Conservation (phyloP, 345 rosid species). For the Excoecaria agallocha region DNA sequence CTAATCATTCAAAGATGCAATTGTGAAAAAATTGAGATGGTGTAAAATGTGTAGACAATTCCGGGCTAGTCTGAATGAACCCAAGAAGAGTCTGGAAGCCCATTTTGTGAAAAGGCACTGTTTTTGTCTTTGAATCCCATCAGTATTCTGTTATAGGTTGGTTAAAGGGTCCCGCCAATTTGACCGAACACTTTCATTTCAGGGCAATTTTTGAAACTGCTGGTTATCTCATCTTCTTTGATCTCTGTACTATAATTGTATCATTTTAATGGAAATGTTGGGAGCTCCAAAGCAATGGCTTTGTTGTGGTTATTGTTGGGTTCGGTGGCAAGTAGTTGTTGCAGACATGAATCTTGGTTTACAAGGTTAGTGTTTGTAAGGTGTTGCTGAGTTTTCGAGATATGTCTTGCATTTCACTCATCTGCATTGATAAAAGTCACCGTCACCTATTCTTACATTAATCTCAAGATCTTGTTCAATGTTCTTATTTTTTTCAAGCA, state of each 20-base stretch:
- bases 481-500: constrained; percentile 21
- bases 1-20: too few species aligned
- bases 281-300: not conserved
- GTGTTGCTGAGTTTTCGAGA: constrained; percentile 28
- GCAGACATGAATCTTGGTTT: constrained; percentile 33
- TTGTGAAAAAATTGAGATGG: too few species aligned
- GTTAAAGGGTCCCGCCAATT: not conserved
- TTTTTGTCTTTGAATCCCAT: not conserved
- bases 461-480: constrained; percentile 37
- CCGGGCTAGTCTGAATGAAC: too few species aligned
- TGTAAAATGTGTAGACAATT: too few species aligned
- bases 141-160: not conserved
- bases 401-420: constrained; percentile 62
- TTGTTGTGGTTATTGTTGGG: constrained; percentile 19
- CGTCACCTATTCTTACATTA: constrained; percentile 51
- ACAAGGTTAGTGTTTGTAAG: constrained; percentile 37
- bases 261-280: not conserved
- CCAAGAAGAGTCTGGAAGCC: too few species aligned
- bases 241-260: not conserved
- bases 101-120: too few species aligned
- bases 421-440: constrained; percentile 23
- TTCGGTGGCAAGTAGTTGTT: constrained; percentile 59
- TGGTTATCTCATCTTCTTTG: not conserved
- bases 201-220: not conserved
- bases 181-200: not conserved